Evolutionary conservation across 768 basidiomycete genomes (phyloP), one percentile per base, ranked within the genome.

Genomic region (Tricholoma bakamatsutake): DNA sequence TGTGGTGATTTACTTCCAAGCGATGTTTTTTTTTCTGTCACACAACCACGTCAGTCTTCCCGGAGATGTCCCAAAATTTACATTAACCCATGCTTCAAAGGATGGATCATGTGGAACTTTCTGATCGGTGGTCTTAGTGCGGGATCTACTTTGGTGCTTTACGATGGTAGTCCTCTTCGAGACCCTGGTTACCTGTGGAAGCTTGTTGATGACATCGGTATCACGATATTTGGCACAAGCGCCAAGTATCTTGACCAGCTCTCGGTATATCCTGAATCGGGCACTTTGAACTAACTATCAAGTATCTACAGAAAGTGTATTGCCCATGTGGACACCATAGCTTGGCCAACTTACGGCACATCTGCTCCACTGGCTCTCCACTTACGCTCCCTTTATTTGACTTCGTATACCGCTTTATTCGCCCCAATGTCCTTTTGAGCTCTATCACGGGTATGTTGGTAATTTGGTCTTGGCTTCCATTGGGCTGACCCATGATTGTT

Each of bases 41-140:
- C 61, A 89, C 88, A 0, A 90, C 87, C 47, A 88, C 86, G 87
- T 88, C 59, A 62, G 84, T 73, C 50, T 28, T 52, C 50, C 40
- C 56, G 42, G 17, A 15, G 5, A 21, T 34, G 49, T 40, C 21
- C 13, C 5, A 34, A 24, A 24, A 27, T 40, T 43, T 43, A n/a
- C 24, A 53, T 37, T 37, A 46, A 11, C 57, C 47, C 47, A 56
- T 28, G 55, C 30, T 40, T 56, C 57, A 90, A 87, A 15, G 87
- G 87, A 45, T 90, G 89, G 90, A 92, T 93, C 89, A 91, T 92
- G 90, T 92, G 86, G 83, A 91, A 91, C 65, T 91, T 89, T 68
- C 82, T 91, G 34, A 76, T 87, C 30, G 79, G 80, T 53, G 83
- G 80, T 8, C 75, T 92, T 10, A 76, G 77, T 42, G 66, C 82